Evolutionary conservation across 1,284 basidiomycete species (phyloP).

Genomic region (Puccinia hordei): DNA sequence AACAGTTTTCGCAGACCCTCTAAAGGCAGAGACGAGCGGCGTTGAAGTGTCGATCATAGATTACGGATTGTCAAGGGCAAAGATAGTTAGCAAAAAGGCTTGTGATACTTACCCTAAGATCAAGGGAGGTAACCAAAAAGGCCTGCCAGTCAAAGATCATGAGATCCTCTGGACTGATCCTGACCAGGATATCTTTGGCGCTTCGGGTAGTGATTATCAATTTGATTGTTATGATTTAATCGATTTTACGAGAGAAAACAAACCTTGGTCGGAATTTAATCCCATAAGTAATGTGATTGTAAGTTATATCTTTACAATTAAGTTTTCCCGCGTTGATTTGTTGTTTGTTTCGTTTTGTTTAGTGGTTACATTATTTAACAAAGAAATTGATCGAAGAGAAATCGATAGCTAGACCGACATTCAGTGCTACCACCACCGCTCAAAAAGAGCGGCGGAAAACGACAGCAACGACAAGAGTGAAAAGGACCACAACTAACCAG

Average conservation of each 20-base stretch:
- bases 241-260: slow-evolving; percentile 19
- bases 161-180: slow-evolving; percentile 44
- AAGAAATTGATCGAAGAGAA: slow-evolving; percentile 45
- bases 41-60: slow-evolving; percentile 35
- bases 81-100: slow-evolving; percentile 10
- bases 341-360: neutral
- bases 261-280: slow-evolving; percentile 27
- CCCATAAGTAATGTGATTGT: slow-evolving; percentile 44
- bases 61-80: slow-evolving; percentile 45
- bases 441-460: neutral
- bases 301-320: slow-evolving; percentile 10
- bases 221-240: slow-evolving; percentile 48
- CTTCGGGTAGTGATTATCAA: slow-evolving; percentile 37
- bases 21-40: neutral
- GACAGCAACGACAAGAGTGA: neutral
- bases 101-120: neutral
- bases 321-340: neutral
- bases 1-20: neutral
- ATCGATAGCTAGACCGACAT: neutral
- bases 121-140: neutral
- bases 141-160: neutral
- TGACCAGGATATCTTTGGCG: slow-evolving; percentile 48
- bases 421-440: neutral
- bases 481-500: neutral
- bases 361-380: slow-evolving; percentile 49